Evolutionary conservation across 108 stramenopile species (phyloP).

Genomic region (Skeletonema tropicum): DNA sequence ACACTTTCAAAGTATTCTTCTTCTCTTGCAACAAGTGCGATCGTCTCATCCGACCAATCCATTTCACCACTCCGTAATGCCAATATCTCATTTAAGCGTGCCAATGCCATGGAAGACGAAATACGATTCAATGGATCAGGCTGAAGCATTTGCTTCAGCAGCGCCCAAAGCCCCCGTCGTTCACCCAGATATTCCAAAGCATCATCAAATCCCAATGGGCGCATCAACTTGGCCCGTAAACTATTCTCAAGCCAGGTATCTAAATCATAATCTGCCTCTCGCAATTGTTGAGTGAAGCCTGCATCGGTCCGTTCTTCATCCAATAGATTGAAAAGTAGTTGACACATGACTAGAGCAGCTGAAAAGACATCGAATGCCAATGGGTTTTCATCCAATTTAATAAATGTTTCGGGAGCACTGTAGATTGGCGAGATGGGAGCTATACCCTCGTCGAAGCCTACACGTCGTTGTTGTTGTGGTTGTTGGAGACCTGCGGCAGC

Average conservation of each 20-base stretch:
- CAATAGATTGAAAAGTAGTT: conserved; percentile 76
- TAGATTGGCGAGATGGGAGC: conserved; percentile 80
- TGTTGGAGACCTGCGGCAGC: conserved; percentile 19
- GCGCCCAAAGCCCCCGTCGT: conserved; percentile 67
- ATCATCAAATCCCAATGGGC: conserved; percentile 64
- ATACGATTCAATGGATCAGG: conserved; percentile 59
- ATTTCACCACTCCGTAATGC: conserved; percentile 16
- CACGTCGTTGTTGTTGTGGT: conserved; percentile 46
- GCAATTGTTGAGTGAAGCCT: conserved; percentile 68
- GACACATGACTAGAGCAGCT: conserved; percentile 67
- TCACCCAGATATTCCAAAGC: conserved; percentile 60
- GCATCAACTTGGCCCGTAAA: conserved; percentile 56
- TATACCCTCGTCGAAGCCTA: conserved; percentile 53
- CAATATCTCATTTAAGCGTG: conserved; percentile 40
- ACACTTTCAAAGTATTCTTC: conserved; percentile 66
- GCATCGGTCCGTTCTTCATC: conserved; percentile 84
- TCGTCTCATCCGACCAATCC: conserved; percentile 28
- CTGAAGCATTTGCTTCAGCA: conserved; percentile 57
- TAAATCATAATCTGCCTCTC: conserved; percentile 64
- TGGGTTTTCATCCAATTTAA: conserved; percentile 40
- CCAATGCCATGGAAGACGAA: conserved; percentile 54
- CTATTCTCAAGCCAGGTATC: conserved; percentile 69
- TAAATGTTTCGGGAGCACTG: conserved; percentile 76
- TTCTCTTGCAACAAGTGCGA: conserved; percentile 24
- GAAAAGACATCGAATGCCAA: conserved; percentile 73